A percentile compares a stretch with the other conserved stretches of the same genome.
These are phyloP conservation scores for Wallacemonas sp. DNA, from an alignment of 208 protist genomes.

Conservation along the genomic window DNA sequence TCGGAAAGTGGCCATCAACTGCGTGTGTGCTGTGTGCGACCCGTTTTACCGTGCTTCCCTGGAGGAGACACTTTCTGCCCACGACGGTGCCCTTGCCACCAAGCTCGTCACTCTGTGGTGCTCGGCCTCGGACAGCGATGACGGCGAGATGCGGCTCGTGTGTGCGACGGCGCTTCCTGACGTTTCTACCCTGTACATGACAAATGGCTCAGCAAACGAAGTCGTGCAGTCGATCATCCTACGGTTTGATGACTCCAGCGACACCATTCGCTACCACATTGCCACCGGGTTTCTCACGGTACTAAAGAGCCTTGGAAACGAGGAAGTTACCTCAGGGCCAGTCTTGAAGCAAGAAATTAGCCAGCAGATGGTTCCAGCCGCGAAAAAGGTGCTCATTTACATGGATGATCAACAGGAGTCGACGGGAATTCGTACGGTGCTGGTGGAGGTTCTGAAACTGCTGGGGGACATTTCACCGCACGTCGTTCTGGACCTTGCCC, in stretches of 20 bases:
- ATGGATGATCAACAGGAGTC: constrained; percentile 80
- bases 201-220: constrained; percentile 56
- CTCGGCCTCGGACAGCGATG: constrained; percentile 78
- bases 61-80: constrained; percentile 17
- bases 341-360: constrained; percentile 53
- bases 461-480: constrained; percentile 54
- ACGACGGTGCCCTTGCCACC: constrained; percentile 34
- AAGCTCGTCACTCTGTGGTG: constrained; percentile 63
- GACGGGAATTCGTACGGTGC: constrained; percentile 42
- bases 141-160: constrained; percentile 83
- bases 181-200: constrained; percentile 51
- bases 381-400: constrained; percentile 81
- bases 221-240: constrained; percentile 69
- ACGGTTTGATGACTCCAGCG: constrained; percentile 83
- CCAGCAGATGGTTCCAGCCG: constrained; percentile 60
- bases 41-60: constrained; percentile 24
- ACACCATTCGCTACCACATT: constrained; percentile 52
- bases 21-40: constrained; percentile 59
- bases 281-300: constrained; percentile 33
- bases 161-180: constrained; percentile 59
- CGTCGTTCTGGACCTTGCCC: constrained; percentile 59
- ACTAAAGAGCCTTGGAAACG: constrained; percentile 14
- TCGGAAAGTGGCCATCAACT: constrained; percentile 83
- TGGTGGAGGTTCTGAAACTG: constrained; percentile 43
- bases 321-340: constrained; percentile 10